Percentiles rank a stretch among this genome's conserved stretches.
Conservation (phyloP, 2,329 filamentous ascomycete genomes). For the Fusarium sp. region DNA sequence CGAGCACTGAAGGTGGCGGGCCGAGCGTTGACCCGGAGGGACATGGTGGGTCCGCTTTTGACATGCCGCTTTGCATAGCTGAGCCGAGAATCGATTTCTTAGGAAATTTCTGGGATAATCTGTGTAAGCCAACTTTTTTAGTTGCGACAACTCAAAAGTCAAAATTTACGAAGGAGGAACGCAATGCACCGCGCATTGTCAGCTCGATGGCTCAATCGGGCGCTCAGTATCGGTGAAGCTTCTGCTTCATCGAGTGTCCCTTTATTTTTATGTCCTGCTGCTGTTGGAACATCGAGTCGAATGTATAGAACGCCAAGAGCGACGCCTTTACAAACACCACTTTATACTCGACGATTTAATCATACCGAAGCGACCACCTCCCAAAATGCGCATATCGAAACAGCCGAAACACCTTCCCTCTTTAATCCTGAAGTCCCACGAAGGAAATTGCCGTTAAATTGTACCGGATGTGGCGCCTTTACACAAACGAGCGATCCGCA, state of each 20-base stretch:
- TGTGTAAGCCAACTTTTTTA: constrained; percentile 30
- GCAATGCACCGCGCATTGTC: constrained; percentile 60
- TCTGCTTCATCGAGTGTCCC: constrained; percentile 56
- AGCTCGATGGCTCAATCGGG: constrained; percentile 58
- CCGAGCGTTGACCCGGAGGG: constrained; percentile 48
- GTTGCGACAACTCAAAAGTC: constrained; percentile 18
- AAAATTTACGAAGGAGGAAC: constrained; percentile 8
- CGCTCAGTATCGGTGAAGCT: constrained; percentile 57
- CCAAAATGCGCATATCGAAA: constrained; percentile 5
- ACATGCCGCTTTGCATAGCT: constrained; percentile 23
- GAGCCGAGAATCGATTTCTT: constrained; percentile 20
- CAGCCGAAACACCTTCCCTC: not conserved
- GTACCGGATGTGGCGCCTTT: constrained; percentile 74
- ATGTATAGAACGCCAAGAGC: constrained; percentile 23
- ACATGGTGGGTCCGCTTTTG: constrained; percentile 18
- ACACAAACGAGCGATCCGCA: constrained; percentile 66
- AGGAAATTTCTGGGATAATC: constrained; percentile 44
- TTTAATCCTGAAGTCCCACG: not conserved
- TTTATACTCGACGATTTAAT: constrained; percentile 45
- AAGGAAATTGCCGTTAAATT: constrained; percentile 65
- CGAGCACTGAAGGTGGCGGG: constrained; percentile 39
- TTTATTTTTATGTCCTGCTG: constrained; percentile 63
- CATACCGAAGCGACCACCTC: constrained; percentile 45
- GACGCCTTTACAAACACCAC: constrained; percentile 20
- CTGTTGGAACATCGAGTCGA: constrained; percentile 49